Evolutionary conservation across 108 stramenopile genomes (phyloP), one percentile per base, ranked within the genome.

Genomic region (Nitzschia inconspicua): DNA sequence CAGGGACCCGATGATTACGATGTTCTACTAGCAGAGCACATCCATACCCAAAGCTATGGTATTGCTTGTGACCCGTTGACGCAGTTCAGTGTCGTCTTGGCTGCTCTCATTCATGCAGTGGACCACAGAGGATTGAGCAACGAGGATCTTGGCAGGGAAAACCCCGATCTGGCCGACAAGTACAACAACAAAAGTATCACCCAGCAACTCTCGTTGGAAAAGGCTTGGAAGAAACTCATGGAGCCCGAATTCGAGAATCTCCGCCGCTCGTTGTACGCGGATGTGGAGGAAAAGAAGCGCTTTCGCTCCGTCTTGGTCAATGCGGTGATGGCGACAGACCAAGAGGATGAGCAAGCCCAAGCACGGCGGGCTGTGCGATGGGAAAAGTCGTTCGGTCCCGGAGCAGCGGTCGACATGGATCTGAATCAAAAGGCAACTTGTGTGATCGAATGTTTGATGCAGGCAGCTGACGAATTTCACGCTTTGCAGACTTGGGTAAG

Each of bases 91-190:
- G 48, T 72, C 42, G 61, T 84, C 16, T 74, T 83, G 43, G 75
- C 85, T 14, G 83, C 86, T 35, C 65, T 84, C 11, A 61, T 84
- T 35, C 86, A 84, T 47, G 82, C 79, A 50, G 82, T 83, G 16
- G 86, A 79, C 30, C 78, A 79, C 54, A 37, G 51, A 19, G 78
- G 78, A 23, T 51, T 79, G 19, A 37, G 57, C 10, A 79, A 79
- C 46, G 41, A 48, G 25, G 67, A 75, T 23, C 59, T 79, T 6
- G 72, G 63, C 20, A 47, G 37, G 20, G 78, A 73, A 34, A 25
- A 50, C 1, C 47, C 43, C 32, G 58, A 44, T 27, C 32, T 86
- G n/a, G 77, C 73, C 7, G 47, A 65, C 6, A 58, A 44, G 13
- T 78, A 79, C 50, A 49, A 57, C 24, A 52, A 52, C 28, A 63